These are phyloP conservation scores for Aspergillus pseudoglaucus DNA, from an alignment of 2,329 filamentous ascomycete species.

Conservation along the genomic window DNA sequence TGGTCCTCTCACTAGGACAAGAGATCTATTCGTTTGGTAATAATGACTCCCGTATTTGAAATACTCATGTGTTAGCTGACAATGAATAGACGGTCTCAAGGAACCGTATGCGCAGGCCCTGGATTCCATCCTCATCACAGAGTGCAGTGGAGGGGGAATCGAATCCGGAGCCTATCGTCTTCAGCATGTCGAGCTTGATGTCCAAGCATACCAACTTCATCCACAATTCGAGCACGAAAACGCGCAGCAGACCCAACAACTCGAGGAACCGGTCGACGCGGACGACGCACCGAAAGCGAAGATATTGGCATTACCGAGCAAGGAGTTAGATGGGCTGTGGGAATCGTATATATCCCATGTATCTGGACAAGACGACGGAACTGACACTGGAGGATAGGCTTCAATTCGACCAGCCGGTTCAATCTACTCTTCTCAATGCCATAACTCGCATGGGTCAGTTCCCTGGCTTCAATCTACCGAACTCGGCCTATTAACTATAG, in stretches of 20 bases:
- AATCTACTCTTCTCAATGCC: slow-evolving; percentile 35
- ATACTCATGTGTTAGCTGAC: not conserved
- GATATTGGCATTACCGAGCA: slow-evolving; percentile 31
- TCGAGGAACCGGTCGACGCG: slow-evolving; percentile 9
- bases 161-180: slow-evolving; percentile 23
- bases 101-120: slow-evolving; percentile 20
- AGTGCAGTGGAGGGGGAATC: slow-evolving; percentile 27
- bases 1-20: slow-evolving; percentile 28
- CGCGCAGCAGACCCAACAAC: slow-evolving; percentile 14
- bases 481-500: not conserved
- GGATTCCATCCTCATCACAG: slow-evolving; percentile 32
- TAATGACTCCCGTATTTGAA: too few relatives aligned
- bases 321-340: slow-evolving; percentile 38
- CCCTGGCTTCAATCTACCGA: not conserved
- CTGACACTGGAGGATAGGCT: slow-evolving; percentile 21
- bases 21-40: slow-evolving; percentile 26
- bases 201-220: slow-evolving; percentile 38
- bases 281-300: slow-evolving; percentile 28
- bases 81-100: slow-evolving; percentile 17
- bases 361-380: not conserved
- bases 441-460: slow-evolving; percentile 33
- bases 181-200: slow-evolving; percentile 32
- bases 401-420: slow-evolving; percentile 39
- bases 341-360: slow-evolving; percentile 27
- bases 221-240: slow-evolving; percentile 14